Base-by-base conservation (phyloP, 192 early-diverging fungal genomes). In the Backusella australiensis region DNA sequence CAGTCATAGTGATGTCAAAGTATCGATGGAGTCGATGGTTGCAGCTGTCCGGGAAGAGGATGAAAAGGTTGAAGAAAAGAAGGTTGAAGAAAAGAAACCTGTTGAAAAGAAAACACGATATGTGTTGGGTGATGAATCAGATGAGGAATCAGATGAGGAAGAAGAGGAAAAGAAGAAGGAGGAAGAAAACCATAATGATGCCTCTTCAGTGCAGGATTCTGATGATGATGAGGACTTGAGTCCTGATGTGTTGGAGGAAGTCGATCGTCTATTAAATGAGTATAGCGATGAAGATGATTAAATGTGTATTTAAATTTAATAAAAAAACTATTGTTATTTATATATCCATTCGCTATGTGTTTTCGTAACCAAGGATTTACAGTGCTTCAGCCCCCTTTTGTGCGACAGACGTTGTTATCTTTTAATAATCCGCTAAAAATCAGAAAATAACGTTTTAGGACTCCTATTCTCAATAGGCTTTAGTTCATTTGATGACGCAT, bases 221-320 rank as follows among this genome's bases (percentile, higher is more conserved):
- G 70, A 32, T 32, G 32, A 32, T 1, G 80, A 74, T 12, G 79
- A 73, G 1, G 80, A 78, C 15, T 34, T 71, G 12, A 71, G 70
- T 49, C 42, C 70, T 49, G 76, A 80, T 52, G 79, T 78, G 9
- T 68, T 87, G 70, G 84, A 87, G 68, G 86, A 87, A 76, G 86
- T 87, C 4, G 84, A 87, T 36, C 79, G 82, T 70, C 69, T 87
- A 78, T 63, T 77, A n/a, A 39, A 77, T 17, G 41, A 77, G 41
- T 74, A 79, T 70, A 52, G 53, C 19, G 73, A 75, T n/a, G 71
- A 78, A 5, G 77, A 72, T 12, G 72, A 79, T 29, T 73, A 73
- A 68, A 36, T 68, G 32, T 68, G 19, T 34, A 68, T 21, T 11
- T 21, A 36, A 21, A 67, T 32, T 67, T 36, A 67, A 35, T 34